Percentiles rank a stretch among this genome's conserved stretches.
Conservation (phyloP, 2,329 filamentous ascomycete genomes). For the Talaromyces sp. region DNA sequence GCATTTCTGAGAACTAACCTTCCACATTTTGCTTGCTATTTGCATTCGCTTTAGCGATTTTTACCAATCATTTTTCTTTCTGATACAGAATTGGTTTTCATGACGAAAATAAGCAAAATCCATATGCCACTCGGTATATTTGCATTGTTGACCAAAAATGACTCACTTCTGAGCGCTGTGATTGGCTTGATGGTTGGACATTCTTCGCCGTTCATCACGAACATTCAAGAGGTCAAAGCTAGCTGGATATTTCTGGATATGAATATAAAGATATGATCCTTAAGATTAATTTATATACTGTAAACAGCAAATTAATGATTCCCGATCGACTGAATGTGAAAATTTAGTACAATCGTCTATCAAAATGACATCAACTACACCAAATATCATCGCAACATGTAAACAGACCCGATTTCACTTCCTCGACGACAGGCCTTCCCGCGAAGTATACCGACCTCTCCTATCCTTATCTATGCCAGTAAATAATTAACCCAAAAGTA, state of each 20-base stretch:
- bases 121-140: background rate
- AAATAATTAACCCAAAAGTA: constrained; percentile 28
- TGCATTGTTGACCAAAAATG: constrained; percentile 17
- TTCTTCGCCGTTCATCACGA: background rate
- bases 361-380: constrained; percentile 10
- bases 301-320: background rate
- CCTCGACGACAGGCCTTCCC: constrained; percentile 52
- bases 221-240: background rate
- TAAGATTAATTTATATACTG: background rate
- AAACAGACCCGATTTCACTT: constrained; percentile 66
- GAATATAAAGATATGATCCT: background rate
- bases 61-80: background rate
- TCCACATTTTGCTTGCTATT: too few relatives aligned
- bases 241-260: background rate
- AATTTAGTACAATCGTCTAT: background rate
- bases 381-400: constrained; percentile 57
- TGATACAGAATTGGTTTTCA: background rate
- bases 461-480: background rate
- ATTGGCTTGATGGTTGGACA: constrained; percentile 5
- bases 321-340: background rate
- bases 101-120: background rate
- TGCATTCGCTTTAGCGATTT: background rate
- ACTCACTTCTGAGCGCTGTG: constrained; percentile 8
- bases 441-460: constrained; percentile 41
- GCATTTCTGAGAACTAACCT: background rate